Evolutionary conservation across 164 flowering plant genomes (phyloP), one percentile per base, ranked within the genome.

Genomic region (Magnolia kwangsiensis): DNA sequence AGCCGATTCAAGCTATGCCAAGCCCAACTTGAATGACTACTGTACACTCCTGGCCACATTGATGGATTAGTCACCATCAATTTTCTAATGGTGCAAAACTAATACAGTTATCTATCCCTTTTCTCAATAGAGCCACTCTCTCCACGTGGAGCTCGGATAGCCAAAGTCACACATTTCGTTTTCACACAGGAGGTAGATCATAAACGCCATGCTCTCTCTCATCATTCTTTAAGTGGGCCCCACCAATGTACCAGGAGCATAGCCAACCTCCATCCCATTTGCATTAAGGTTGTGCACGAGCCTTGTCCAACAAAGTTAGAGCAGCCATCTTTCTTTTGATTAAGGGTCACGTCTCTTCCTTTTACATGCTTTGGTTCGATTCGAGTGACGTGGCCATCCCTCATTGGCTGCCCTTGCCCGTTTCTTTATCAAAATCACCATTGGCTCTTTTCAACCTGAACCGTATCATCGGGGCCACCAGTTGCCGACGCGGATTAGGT

Each of bases 241-340:
- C 27, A 64, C 27, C 21, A 18, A 64, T 19, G 10, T 20, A 7
- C 45, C 45, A 37, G 45, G 45, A 37, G 45, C 45, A 37, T 37
- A 37, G 45, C 67, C 67, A n/a, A 64, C 19, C 67, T 59, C 67
- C 27, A 21, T 21, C 67, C 27, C 24, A 0, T n/a, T n/a, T 21
- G 27, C 27, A 64, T 64, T n/a, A 64, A 64, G 27, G 67, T 64
- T 7, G 67, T 8, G 9, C 67, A 64, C 67, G 67, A n/a, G 27
- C 67, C 21, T n/a, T 64, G 67, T 64, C 67, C 29, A 18, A 21
- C 23, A 64, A 64, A 64, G 67, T 18, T 20, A 64, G 27, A 19
- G 67, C 67, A 64, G 24, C 67, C 67, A 59, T 59, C 63, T 59
- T 59, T 59, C 14, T 64, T 64, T 21, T 64, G 67, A n/a, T 64